Base-by-base conservation (phyloP, 208 protist genomes). In the Trypanosoma congolense region DNA sequence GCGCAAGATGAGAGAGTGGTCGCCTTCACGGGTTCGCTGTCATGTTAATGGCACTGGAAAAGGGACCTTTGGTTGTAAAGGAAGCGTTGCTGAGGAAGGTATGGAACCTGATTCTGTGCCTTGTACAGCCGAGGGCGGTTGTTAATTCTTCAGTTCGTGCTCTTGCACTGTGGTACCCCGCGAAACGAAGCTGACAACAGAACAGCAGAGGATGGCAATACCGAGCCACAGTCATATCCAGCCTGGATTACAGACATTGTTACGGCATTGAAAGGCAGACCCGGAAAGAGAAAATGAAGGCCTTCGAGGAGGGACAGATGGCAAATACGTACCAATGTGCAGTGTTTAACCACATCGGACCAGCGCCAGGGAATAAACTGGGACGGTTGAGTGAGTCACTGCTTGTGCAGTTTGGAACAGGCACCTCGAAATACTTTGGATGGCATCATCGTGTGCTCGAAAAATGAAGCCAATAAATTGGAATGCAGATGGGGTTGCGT, bases 391-490 rank as follows among this genome's bases (percentile, higher is more conserved):
- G n/a, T 9, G n/a, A 46, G n/a, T 25, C 42, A 24, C n/a, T n/a
- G n/a, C 21, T 46, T 9, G 42, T n/a, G 21, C 42, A 46, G n/a
- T 24, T 24, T 25, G 42, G 18, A 47, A 47, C 6, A n/a, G 21
- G 21, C n/a, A n/a, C n/a, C 33, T 38, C 42, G 6, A 46, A 46
- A 24, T n/a, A 46, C 6, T 46, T 46, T n/a, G 42, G 42, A 46
- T 46, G 18, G 42, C 42, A 22, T 0, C 42, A 0, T 25, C 12
- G 9, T n/a, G 42, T 24, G 42, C 9, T 25, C 42, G n/a, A 6
- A 46, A n/a, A 46, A n/a, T 22, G 6, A 46, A 46, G n/a, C 0
- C 0, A n/a, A 24, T 5, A 8, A 0, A 6, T 0, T 19, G 8
- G 42, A 24, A 0, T 24, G 21, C 9, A 46, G 42, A 46, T 46